A percentile compares a stretch with the other conserved stretches of the same genome.
Conservation (phyloP, 129 eudicot species). For the Centella asiatica region DNA sequence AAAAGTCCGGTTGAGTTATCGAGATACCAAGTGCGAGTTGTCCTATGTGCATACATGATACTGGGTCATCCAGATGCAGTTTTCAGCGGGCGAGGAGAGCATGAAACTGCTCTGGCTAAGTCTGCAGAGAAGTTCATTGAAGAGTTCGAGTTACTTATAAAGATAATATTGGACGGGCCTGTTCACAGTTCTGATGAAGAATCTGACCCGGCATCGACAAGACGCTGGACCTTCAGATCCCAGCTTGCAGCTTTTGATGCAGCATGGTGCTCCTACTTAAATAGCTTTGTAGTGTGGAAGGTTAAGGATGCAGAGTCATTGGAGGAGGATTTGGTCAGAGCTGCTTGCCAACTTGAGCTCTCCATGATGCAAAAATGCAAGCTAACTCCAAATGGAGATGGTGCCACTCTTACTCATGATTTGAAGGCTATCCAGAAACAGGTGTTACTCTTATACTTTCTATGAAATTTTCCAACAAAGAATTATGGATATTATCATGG, state of each 20-base stretch:
- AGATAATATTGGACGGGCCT: slow-evolving; percentile 47
- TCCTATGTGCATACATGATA: slow-evolving; percentile 89
- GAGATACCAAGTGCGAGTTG: slow-evolving; percentile 79
- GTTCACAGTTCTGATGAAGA: slow-evolving; percentile 25
- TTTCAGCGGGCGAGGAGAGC: slow-evolving; percentile 69
- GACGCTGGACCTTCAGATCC: slow-evolving; percentile 48
- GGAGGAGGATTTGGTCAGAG: slow-evolving; percentile 90
- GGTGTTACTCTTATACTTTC: slow-evolving; percentile 32
- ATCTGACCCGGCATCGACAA: slow-evolving; percentile 18
- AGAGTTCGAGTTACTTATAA: slow-evolving; percentile 65
- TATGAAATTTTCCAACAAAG: background rate
- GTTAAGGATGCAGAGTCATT: slow-evolving; percentile 86
- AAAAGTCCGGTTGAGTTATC: slow-evolving; percentile 42
- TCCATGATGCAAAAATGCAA: slow-evolving; percentile 88
- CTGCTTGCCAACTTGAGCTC: slow-evolving; percentile 87
- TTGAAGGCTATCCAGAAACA: slow-evolving; percentile 87
- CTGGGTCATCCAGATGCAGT: slow-evolving; percentile 77
- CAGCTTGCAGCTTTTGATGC: slow-evolving; percentile 82
- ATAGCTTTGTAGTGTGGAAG: slow-evolving; percentile 92
- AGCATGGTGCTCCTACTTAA: slow-evolving; percentile 89
- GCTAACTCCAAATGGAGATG: slow-evolving; percentile 49
- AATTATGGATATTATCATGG: background rate
- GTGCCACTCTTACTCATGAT: slow-evolving; percentile 58
- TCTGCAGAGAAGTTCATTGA: slow-evolving; percentile 56
- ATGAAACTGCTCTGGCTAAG: slow-evolving; percentile 52